A percentile compares a stretch with the other conserved stretches of the same genome.
These are phyloP conservation scores for Hypoxylon rubiginosum DNA, from an alignment of 2,329 filamentous ascomycete species.

Conservation along the genomic window DNA sequence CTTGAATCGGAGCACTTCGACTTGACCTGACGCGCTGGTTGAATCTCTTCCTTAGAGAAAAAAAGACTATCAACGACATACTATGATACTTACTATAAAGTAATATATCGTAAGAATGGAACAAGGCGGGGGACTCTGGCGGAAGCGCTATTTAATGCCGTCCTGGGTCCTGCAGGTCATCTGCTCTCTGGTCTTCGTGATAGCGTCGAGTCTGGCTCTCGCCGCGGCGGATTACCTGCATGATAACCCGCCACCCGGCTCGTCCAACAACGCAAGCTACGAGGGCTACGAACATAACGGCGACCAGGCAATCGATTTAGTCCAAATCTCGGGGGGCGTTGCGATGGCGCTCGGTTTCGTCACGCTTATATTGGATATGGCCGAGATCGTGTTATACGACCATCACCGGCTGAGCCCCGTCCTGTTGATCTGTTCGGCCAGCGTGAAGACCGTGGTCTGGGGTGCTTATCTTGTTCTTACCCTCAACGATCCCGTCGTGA, in stretches of 20 bases:
- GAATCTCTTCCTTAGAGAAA: not conserved
- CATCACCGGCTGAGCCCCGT: conserved; percentile 28
- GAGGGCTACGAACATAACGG: conserved; percentile 22
- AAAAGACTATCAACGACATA: not conserved
- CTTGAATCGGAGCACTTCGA: not conserved
- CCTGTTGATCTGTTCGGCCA: conserved; percentile 30
- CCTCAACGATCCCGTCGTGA: too few relatives aligned
- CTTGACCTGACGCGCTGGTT: not conserved
- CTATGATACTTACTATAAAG: not conserved
- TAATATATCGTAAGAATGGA: conserved; percentile 22
- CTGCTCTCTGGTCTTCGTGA: conserved; percentile 15
- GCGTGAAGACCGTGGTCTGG: conserved; percentile 37
- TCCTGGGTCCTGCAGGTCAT: conserved; percentile 40
- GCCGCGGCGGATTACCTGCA: conserved; percentile 18
- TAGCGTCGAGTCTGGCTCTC: conserved; percentile 26
- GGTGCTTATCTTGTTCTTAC: conserved; percentile 27
- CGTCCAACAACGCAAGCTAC: not conserved
- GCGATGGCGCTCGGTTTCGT: conserved; percentile 23
- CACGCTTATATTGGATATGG: conserved; percentile 35
- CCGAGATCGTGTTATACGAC: conserved; percentile 32
- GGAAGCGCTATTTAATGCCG: conserved; percentile 39
- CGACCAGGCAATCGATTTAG: conserved; percentile 16
- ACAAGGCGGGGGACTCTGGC: conserved; percentile 37
- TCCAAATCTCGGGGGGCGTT: conserved; percentile 26
- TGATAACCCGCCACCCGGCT: not conserved